Conservation (phyloP, 768 basidiomycete genomes). For the Cystoderma amianthinum region DNA sequence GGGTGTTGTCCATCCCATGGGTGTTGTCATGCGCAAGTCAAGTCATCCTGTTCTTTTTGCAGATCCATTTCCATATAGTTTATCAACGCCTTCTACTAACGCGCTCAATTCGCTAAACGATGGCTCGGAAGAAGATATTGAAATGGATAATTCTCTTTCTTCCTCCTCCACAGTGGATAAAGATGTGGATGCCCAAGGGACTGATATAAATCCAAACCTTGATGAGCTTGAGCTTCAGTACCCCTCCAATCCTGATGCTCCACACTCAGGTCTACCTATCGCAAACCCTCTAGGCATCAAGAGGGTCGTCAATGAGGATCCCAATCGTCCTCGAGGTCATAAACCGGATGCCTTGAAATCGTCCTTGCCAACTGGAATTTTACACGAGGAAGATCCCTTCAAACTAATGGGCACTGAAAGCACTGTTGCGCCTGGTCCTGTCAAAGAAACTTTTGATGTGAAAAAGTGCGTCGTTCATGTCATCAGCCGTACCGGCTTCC, state of each 20-base stretch:
- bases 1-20: no score
- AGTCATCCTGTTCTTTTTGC: conserved; percentile 24
- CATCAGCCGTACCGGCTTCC: no score
- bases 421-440: conserved; percentile 12
- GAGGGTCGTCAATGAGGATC: no score
- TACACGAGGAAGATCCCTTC: conserved; percentile 18
- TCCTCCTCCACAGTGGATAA: conserved; percentile 20
- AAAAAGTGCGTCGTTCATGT: neutral
- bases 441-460: conserved; percentile 3
- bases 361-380: conserved; percentile 1
- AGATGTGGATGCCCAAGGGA: conserved; percentile 10
- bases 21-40: conserved; percentile 11
- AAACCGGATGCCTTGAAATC: no score
- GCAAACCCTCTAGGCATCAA: no score
- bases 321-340: no score
- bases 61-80: conserved; percentile 41
- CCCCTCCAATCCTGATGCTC: no score
- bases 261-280: no score
- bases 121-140: conserved; percentile 17
- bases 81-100: conserved; percentile 31
- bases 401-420: conserved; percentile 19
- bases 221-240: neutral
- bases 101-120: conserved; percentile 9
- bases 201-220: no score
- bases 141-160: conserved; percentile 20